Evolutionary conservation across 129 eudicot species (phyloP).

Genomic region (Calendula officinalis): DNA sequence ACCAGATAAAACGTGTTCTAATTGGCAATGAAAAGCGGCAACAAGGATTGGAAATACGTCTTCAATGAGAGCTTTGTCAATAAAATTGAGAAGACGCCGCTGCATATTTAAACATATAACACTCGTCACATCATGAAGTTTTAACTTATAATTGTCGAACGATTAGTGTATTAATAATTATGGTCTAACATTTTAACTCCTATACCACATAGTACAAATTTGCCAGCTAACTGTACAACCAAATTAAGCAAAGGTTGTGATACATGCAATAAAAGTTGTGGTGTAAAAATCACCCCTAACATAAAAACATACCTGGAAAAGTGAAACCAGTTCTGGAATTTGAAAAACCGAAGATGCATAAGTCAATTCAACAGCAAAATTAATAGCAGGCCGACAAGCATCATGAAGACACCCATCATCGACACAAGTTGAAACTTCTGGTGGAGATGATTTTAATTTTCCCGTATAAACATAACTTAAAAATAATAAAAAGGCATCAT

Average conservation of each 20-base stretch:
- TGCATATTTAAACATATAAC: constrained; percentile 27
- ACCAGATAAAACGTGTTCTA: constrained; percentile 40
- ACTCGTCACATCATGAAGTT: neutral
- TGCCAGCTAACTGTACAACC: no score
- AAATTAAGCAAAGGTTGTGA: no score
- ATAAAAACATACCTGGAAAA: constrained; percentile 60
- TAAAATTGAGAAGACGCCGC: constrained; percentile 67
- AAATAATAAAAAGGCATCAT: constrained; percentile 61
- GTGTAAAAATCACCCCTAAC: no score
- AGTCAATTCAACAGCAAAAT: constrained; percentile 71
- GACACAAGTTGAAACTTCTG: constrained; percentile 74
- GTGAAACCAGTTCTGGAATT: constrained; percentile 63
- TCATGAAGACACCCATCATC: constrained; percentile 69
- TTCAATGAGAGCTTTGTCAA: constrained; percentile 64
- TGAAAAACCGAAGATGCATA: constrained; percentile 63
- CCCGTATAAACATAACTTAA: constrained; percentile 76
- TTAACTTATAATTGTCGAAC: neutral
- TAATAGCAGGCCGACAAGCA: constrained; percentile 79
- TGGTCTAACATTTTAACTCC: neutral
- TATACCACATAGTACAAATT: no score
- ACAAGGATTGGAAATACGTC: constrained; percentile 66
- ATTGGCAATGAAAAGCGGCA: constrained; percentile 55
- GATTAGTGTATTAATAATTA: neutral
- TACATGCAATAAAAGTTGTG: no score
- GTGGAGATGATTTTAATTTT: constrained; percentile 61